Evolutionary conservation across 2,329 filamentous ascomycete species (phyloP).

Genomic region (Trichoderma oligosporum): DNA sequence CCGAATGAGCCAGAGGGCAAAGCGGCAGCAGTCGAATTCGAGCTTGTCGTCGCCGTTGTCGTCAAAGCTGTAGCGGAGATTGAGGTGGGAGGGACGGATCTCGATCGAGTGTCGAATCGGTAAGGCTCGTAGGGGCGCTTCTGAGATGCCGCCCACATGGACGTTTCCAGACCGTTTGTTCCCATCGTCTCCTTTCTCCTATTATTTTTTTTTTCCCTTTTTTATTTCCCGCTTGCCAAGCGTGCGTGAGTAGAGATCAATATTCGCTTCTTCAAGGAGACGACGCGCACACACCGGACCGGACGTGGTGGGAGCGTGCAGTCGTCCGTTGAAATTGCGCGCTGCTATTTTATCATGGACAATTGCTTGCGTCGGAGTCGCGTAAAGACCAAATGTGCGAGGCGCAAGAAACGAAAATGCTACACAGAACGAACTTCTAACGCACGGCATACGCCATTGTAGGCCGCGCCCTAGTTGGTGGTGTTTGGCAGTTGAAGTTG

Average conservation of each 20-base stretch:
- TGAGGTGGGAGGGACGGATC: slow-evolving; percentile 20
- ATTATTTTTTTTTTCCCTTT: neutral
- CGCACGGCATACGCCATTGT: slow-evolving; percentile 1
- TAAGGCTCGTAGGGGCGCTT: neutral
- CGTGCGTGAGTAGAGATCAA: too few relatives aligned
- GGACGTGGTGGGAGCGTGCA: too few relatives aligned
- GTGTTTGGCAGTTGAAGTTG: neutral
- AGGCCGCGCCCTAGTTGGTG: neutral
- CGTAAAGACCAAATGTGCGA: neutral
- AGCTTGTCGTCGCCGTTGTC: neutral
- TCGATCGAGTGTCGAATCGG: slow-evolving; percentile 18
- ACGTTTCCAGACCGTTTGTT: slow-evolving; percentile 15
- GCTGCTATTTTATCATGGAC: neutral
- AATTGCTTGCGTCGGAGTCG: neutral
- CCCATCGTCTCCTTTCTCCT: neutral
- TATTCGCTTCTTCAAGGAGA: too few relatives aligned
- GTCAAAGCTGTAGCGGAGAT: neutral
- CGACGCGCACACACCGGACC: too few relatives aligned
- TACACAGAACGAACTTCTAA: neutral
- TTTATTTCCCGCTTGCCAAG: too few relatives aligned
- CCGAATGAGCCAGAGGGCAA: slow-evolving; percentile 9
- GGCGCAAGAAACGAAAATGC: neutral
- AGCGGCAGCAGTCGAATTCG: slow-evolving; percentile 7
- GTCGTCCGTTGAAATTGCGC: too few relatives aligned
- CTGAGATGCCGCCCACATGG: slow-evolving; percentile 20